These are phyloP conservation scores for Mycosphaerelloides madeirae DNA, from an alignment of 2,329 filamentous ascomycete genomes.

Conservation along the genomic window DNA sequence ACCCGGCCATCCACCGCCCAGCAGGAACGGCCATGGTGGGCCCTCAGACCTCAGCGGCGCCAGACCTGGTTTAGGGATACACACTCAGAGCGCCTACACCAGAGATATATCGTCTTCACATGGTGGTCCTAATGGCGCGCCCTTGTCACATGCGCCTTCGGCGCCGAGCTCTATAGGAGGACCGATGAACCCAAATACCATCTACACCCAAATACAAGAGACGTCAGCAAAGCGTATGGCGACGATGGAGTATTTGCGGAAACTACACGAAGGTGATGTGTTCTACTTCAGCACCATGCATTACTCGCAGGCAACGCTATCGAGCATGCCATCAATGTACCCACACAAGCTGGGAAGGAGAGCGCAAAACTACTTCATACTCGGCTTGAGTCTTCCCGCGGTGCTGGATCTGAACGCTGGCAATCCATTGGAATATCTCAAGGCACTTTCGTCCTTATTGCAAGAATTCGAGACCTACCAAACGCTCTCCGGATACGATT, in stretches of 20 bases:
- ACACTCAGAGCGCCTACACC: conserved; percentile 22
- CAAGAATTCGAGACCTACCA: conserved; percentile 93
- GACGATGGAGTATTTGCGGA: conserved; percentile 86
- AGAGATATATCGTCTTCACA: conserved; percentile 21
- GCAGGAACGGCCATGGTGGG: conserved; percentile 13
- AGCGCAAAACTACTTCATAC: conserved; percentile 87
- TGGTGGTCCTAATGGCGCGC: conserved; percentile 16
- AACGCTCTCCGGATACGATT: conserved; percentile 68
- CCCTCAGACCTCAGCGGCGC: conserved; percentile 3
- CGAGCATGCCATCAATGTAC: conserved; percentile 80
- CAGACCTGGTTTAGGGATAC: conserved; percentile 14
- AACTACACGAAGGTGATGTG: conserved; percentile 86
- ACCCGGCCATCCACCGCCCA: conserved; percentile 9
- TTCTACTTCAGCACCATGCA: conserved; percentile 99
- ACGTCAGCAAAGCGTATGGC: conserved; percentile 88
- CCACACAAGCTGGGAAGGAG: conserved; percentile 77
- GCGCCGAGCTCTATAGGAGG: conserved; percentile 9
- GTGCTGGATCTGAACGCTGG: conserved; percentile 83
- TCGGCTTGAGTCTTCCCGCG: conserved; percentile 84
- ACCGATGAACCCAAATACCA: conserved; percentile 41
- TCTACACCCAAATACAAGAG: conserved; percentile 71
- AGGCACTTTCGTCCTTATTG: conserved; percentile 77
- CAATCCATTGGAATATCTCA: conserved; percentile 78
- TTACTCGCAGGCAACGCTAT: conserved; percentile 76
- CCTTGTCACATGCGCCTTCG: conserved; percentile 17